Evolutionary conservation across 2,329 filamentous ascomycete species (phyloP), one percentile per base, ranked within the genome.

Genomic region (Bertia moriformis): DNA sequence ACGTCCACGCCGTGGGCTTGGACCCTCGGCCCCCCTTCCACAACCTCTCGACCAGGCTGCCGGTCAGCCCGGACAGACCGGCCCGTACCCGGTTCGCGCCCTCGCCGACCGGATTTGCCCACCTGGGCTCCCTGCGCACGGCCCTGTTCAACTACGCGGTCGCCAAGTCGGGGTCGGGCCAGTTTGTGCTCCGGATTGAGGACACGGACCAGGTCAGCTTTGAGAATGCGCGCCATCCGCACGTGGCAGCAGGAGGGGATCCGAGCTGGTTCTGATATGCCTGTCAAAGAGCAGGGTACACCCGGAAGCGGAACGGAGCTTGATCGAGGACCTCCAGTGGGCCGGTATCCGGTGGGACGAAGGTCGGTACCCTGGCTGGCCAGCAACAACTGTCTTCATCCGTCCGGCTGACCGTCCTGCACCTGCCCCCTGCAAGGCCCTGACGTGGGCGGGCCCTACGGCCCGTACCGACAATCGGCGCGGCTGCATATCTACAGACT

Each of bases 131-230:
- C 1, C 59, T 98, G 24, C 71, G 91, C 42, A 98, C 91, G 0
- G 93, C 93, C 0, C 61, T 98, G n/a, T 96, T 87, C 64, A 96
- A 94, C 52, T 95, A 89, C 48, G 65, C 98, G 3, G 69, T 93
- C 14, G 88, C 91, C 1, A 83, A 79, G 51, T 76, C 81, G 2
- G 94, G 89, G 0, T 79, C 82, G 3, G 91, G 91, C 4, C 82
- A 93, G 55, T 98, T 98, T 51, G 61, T 98, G 7, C 63, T 98
- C 37, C 77, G 91, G 10, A 78, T 98, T 45, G 91, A 98, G 62
- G 91, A 98, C 56, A 98, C 91, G 3, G 91, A 96, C 59, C 83
- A 85, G 69, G 83, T 87, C 59, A 48, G 67, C 48, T 15, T 30
- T 14, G 24, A n/a, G n/a, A n/a, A n/a, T n/a, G n/a, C n/a, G n/a